These are phyloP conservation scores for Lactifluus volemus DNA, from an alignment of 768 basidiomycete species.

Conservation along the genomic window DNA sequence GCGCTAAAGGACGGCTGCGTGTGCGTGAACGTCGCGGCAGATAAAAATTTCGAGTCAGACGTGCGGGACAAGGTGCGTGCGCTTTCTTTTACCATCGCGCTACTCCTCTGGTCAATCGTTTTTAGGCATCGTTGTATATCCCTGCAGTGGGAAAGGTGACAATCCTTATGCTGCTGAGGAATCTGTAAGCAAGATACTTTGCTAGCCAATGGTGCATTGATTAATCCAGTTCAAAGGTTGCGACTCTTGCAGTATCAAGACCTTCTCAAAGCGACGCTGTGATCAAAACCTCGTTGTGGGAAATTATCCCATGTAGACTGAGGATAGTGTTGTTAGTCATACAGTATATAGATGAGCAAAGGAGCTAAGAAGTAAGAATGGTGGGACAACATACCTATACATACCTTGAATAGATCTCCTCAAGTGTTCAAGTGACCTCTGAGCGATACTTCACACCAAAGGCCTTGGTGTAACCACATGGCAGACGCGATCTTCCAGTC, in stretches of 20 bases:
- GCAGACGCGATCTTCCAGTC: no score
- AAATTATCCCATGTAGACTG: no score
- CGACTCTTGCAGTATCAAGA: slow-evolving; percentile 12
- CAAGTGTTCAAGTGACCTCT: no score
- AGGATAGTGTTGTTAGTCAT: no score
- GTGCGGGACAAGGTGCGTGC: slow-evolving; percentile 76
- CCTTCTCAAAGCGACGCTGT: not conserved
- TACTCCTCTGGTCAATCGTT: not conserved
- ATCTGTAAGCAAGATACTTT: slow-evolving; percentile 51
- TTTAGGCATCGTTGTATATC: slow-evolving; percentile 85
- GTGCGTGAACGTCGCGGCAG: slow-evolving; percentile 86
- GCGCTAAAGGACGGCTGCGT: slow-evolving; percentile 91
- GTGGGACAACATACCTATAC: no score
- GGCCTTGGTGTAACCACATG: no score
- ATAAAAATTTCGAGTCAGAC: slow-evolving; percentile 94
- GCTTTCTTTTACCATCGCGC: not conserved
- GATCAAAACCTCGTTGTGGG: not conserved
- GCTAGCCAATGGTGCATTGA: not conserved
- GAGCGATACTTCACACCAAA: no score
- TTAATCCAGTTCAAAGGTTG: slow-evolving; percentile 3
- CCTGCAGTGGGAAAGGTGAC: slow-evolving; percentile 98
- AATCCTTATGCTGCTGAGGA: slow-evolving; percentile 93
- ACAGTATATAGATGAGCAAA: no score
- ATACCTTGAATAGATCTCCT: no score
- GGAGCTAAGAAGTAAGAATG: no score